Evolutionary conservation across 345 rosid species (phyloP).

Genomic region (Adansonia digitata): DNA sequence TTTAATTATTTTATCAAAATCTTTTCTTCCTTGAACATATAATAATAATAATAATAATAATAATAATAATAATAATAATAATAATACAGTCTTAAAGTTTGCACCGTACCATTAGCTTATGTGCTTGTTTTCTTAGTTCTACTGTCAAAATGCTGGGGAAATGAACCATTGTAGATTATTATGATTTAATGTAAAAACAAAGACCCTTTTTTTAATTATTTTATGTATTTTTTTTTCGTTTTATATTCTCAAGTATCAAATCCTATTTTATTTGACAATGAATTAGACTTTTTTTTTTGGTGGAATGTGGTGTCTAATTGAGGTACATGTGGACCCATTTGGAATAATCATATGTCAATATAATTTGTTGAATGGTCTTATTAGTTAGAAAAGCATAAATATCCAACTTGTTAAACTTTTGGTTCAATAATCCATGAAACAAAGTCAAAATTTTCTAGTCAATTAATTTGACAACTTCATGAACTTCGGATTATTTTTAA

Average conservation of each 20-base stretch:
- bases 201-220: background rate
- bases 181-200: background rate
- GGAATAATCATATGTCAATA: background rate
- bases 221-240: background rate
- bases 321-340: conserved; percentile 1
- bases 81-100: background rate
- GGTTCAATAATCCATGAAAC: background rate
- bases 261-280: background rate
- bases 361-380: background rate
- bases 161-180: background rate
- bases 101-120: background rate
- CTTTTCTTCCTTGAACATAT: no score
- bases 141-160: background rate
- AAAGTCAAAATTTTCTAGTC: background rate
- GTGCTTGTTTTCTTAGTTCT: background rate
- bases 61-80: no score
- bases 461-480: background rate
- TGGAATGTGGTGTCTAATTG: background rate
- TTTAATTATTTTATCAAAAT: no score
- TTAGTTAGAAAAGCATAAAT: background rate
- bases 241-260: background rate
- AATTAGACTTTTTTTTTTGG: background rate
- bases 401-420: background rate
- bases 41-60: no score
- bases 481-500: background rate